A percentile compares a stretch with the other conserved stretches of the same genome.
These are phyloP conservation scores for Casaregolazyma lundiana DNA, from an alignment of 1,139 yeast species.

Conservation along the genomic window DNA sequence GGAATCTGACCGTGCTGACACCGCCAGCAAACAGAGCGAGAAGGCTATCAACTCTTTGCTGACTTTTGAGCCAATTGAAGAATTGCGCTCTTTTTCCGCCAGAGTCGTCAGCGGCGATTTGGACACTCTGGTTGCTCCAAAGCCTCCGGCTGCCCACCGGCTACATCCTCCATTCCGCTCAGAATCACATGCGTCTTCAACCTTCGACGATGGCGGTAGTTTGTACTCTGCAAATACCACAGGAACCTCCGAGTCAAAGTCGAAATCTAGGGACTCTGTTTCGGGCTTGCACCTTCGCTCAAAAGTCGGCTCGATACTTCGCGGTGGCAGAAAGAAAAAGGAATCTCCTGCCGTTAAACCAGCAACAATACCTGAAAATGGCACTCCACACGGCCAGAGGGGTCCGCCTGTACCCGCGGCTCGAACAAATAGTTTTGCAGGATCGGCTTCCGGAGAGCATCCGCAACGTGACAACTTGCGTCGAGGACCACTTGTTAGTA, in stretches of 20 bases:
- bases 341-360: constrained; percentile 12
- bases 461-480: constrained; percentile 2
- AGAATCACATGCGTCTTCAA: constrained; percentile 1
- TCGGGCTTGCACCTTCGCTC: constrained; percentile 47
- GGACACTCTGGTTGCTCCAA: constrained; percentile 9
- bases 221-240: constrained; percentile 15
- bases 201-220: constrained; percentile 20
- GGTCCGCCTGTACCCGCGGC: constrained; percentile 10
- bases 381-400: neutral
- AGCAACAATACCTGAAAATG: constrained; percentile 7
- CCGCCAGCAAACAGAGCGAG: constrained; percentile 45
- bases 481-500: constrained; percentile 4
- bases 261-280: constrained; percentile 26
- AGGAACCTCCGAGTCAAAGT: constrained; percentile 10
- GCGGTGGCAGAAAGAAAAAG: constrained; percentile 47
- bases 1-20: constrained; percentile 35
- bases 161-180: constrained; percentile 2
- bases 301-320: constrained; percentile 79
- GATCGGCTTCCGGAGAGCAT: constrained; percentile 1
- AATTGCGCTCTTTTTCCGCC: constrained; percentile 53
- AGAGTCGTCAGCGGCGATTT: constrained; percentile 8
- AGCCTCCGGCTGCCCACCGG: neutral
- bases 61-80: constrained; percentile 54
- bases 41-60: constrained; percentile 61
- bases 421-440: constrained; percentile 1